A percentile compares a stretch with the other conserved stretches of the same genome.
These are phyloP conservation scores for Aspergillus coremiiformis DNA, from an alignment of 495 filamentous ascomycete species.

Conservation along the genomic window DNA sequence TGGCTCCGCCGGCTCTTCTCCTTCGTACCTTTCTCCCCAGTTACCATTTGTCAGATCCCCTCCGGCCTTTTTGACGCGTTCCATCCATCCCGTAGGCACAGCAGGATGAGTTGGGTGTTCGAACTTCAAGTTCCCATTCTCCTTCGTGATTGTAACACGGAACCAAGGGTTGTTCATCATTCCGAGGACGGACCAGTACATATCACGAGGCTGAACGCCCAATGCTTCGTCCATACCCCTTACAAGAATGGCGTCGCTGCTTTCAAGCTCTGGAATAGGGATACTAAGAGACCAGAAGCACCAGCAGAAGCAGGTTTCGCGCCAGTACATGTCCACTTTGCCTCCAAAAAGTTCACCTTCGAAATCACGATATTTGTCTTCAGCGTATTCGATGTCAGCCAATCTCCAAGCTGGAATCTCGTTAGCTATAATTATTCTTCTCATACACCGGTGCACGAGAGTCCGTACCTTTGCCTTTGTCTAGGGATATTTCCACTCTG, in stretches of 20 bases:
- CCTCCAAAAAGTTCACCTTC: conserved; percentile 68
- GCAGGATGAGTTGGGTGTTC: conserved; percentile 89
- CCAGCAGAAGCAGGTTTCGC: conserved; percentile 86
- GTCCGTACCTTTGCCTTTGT: conserved; percentile 58
- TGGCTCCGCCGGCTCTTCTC: conserved; percentile 44
- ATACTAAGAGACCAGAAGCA: conserved; percentile 86
- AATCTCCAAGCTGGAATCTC: conserved; percentile 59
- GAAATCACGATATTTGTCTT: conserved; percentile 75
- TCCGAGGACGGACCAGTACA: conserved; percentile 94
- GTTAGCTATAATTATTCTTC: conserved; percentile 10
- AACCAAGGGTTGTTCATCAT: conserved; percentile 99
- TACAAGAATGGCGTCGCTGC: conserved; percentile 68
- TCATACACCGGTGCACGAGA: background rate
- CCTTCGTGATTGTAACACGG: conserved; percentile 68
- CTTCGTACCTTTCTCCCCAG: conserved; percentile 72
- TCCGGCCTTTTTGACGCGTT: conserved; percentile 80
- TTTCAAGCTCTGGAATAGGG: conserved; percentile 50
- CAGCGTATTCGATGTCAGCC: conserved; percentile 75
- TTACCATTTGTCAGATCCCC: conserved; percentile 74
- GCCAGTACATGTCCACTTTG: conserved; percentile 70
- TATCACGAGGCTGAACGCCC: conserved; percentile 81
- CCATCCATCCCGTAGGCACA: conserved; percentile 90
- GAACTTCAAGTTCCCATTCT: conserved; percentile 61
- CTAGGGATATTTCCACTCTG: conserved; percentile 75
- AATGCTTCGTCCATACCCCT: conserved; percentile 90